Conservation (phyloP, 495 filamentous ascomycete genomes). For the Achaetomiella virescens region DNA sequence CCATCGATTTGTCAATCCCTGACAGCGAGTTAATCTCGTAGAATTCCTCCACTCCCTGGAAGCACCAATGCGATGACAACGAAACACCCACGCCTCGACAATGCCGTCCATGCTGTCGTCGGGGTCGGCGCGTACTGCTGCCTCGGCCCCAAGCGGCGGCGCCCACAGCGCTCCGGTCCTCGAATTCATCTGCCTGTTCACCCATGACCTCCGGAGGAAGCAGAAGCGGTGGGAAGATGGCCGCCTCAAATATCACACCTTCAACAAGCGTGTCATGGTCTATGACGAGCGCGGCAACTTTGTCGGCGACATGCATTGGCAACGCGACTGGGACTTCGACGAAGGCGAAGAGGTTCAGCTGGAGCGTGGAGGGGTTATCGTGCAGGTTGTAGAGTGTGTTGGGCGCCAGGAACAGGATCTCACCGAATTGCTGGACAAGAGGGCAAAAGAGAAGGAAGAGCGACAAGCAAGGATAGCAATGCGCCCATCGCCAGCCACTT, state of each 20-base stretch:
- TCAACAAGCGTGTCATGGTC: constrained; percentile 89
- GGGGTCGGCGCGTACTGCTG: background rate
- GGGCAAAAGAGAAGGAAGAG: constrained; percentile 44
- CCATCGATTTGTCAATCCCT: background rate
- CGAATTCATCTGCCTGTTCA: constrained; percentile 81
- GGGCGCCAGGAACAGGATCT: constrained; percentile 72
- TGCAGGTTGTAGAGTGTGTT: constrained; percentile 70
- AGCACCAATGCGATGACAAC: constrained; percentile 1
- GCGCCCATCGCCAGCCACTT: constrained; percentile 18
- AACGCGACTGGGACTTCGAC: constrained; percentile 55
- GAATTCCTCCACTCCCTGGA: background rate
- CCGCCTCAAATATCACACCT: constrained; percentile 75
- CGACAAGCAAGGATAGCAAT: constrained; percentile 32
- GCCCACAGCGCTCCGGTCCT: constrained; percentile 54
- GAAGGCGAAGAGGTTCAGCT: constrained; percentile 76
- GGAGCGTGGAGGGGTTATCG: constrained; percentile 64
- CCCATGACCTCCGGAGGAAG: constrained; percentile 75
- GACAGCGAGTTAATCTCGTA: background rate
- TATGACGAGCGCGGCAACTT: constrained; percentile 76
- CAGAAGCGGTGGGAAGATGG: constrained; percentile 94
- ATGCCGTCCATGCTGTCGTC: constrained; percentile 23
- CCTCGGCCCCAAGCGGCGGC: background rate
- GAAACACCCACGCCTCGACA: background rate
- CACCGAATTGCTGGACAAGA: constrained; percentile 63
- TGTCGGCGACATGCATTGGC: constrained; percentile 81